Evolutionary conservation across 441 rosid species (phyloP), one percentile per base, ranked within the genome.

Genomic region (Gossypium trilobum): DNA sequence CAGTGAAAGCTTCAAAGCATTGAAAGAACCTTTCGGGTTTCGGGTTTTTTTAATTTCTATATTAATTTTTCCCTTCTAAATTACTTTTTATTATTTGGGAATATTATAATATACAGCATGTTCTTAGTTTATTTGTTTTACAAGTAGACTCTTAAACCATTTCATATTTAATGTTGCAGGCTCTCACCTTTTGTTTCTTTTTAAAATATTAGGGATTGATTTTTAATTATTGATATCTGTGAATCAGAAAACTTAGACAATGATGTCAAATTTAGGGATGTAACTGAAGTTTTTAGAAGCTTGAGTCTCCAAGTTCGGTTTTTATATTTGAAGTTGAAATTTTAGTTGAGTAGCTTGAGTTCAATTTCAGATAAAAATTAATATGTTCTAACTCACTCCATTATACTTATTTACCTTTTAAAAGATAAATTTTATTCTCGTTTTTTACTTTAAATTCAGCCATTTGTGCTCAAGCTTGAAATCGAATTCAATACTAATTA

Each of bases 1-100:
- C 61, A 5, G 39, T 22, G 72, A 36, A 27, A 14, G 54, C 27
- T 2, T 48, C 72, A 68, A 62, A 39, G 70, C 81, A 73, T 73
- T 73, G 72, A 76, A 57, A n/a, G 70, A 31, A 59, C 25, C 58
- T 54, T 54, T 54, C 58, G 58, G 23, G 58, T 2, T 54, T 20
- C 13, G 39, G 39, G 39, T 31, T 17, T 17, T 11, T 1, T 55
- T 55, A 55, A 14, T 51, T 2, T 36, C 11, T 11, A 2, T 9
- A 39, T 64, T 9, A 63, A 58, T 25, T 58, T 25, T 5, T 4
- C 29, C 27, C 23, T 58, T 58, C 3, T 25, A 33, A 33, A 33
- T 33, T 33, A 33, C 39, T 61, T 31, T 31, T 31, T 33, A 31
- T 58, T 20, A 56, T 9, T 22, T 56, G 29, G 60, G 31, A 19